A percentile compares a stretch with the other conserved stretches of the same genome.
phyloP scores from a whole-genome alignment of 371 early-diverging fungal genomes.

The Syncephalastrum contaminatum region DNA sequence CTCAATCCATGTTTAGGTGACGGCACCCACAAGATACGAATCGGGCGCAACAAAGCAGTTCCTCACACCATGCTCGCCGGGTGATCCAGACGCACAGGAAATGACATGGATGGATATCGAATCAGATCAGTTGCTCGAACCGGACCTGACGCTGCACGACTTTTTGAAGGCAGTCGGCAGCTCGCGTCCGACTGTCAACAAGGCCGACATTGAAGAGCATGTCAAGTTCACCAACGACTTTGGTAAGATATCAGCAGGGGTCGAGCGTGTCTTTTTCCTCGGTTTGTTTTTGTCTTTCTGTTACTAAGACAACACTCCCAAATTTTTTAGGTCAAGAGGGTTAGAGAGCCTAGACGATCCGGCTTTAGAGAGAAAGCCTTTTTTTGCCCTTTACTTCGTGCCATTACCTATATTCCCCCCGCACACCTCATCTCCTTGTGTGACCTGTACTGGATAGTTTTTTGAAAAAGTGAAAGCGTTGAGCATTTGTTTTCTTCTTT shows the following conservation, averaged over 20 bases:
- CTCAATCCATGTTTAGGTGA: slow-evolving; percentile 26
- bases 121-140: slow-evolving; percentile 88
- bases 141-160: slow-evolving; percentile 80
- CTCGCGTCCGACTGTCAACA: slow-evolving; percentile 85
- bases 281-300: background rate
- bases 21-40: slow-evolving; percentile 67
- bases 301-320: slow-evolving; percentile 1
- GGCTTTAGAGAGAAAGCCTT: no score
- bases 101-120: slow-evolving; percentile 90
- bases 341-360: slow-evolving; percentile 8
- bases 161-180: slow-evolving; percentile 82
- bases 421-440: no score
- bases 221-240: slow-evolving; percentile 90
- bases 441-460: no score
- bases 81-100: slow-evolving; percentile 85
- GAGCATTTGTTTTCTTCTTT: no score
- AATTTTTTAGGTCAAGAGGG: slow-evolving; percentile 32
- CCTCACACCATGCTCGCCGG: slow-evolving; percentile 95
- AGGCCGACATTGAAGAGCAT: slow-evolving; percentile 78
- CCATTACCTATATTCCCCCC: no score
- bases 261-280: no score
- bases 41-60: slow-evolving; percentile 49
- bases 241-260: slow-evolving; percentile 44
- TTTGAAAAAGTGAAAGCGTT: no score
- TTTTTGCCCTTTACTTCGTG: no score